Evolutionary conservation across 768 basidiomycete species (phyloP).

Genomic region (Termitomyces sp.): DNA sequence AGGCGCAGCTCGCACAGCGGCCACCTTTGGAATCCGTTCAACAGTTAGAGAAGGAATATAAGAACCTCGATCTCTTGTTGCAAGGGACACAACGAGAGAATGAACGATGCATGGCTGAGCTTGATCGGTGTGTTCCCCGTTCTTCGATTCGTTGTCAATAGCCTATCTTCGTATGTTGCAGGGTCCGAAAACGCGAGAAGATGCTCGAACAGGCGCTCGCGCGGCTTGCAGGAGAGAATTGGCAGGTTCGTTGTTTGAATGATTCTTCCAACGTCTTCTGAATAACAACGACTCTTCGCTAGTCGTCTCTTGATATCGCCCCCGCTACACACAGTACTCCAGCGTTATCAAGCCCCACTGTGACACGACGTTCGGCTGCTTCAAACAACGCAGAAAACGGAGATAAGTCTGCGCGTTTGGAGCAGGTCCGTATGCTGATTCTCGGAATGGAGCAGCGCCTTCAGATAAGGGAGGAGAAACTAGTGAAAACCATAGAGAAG

Average conservation of each 20-base stretch:
- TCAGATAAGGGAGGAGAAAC: conserved; percentile 22
- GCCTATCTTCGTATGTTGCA: conserved; percentile 19
- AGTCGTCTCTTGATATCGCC: conserved; percentile 35
- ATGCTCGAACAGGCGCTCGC: conserved; percentile 71
- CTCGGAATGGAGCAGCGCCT: conserved; percentile 24
- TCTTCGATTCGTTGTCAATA: neutral
- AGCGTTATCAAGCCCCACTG: conserved; percentile 34
- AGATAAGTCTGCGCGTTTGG: conserved; percentile 14
- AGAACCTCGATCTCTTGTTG: conserved; percentile 71
- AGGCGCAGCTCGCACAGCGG: conserved; percentile 62
- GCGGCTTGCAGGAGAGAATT: conserved; percentile 74
- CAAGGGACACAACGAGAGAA: conserved; percentile 86
- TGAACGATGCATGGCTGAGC: conserved; percentile 78
- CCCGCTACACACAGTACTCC: conserved; percentile 17
- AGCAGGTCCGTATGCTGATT: conserved; percentile 22
- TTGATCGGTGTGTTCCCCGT: conserved; percentile 58
- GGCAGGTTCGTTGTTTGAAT: conserved; percentile 57
- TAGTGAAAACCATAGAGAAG: conserved; percentile 18
- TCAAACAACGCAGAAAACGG: conserved; percentile 7
- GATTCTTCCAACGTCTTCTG: conserved; percentile 4
- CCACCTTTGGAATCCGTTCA: conserved; percentile 70
- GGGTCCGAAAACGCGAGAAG: conserved; percentile 70
- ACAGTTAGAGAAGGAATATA: conserved; percentile 67
- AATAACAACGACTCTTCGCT: neutral
- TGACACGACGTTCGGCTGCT: conserved; percentile 27